Evolutionary conservation across 306 rosid species (phyloP).

Genomic region (Fragaria nilgerrensis): DNA sequence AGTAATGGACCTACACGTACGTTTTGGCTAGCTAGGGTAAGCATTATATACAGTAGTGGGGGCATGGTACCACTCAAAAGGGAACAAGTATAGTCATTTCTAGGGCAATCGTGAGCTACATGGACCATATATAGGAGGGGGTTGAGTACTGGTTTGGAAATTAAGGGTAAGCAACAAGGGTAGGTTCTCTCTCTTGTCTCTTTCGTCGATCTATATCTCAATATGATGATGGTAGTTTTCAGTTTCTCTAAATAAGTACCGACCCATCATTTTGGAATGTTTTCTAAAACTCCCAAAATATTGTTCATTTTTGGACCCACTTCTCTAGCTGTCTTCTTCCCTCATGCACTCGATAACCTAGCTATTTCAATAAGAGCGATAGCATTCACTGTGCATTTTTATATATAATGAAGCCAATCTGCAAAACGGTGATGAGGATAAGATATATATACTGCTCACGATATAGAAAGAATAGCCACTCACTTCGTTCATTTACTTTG

Average conservation of each 20-base stretch:
- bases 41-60: constrained; percentile 21
- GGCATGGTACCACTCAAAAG: constrained; percentile 26
- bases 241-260: constrained; percentile 14
- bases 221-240: constrained; percentile 4
- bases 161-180: background rate
- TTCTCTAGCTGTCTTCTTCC: background rate
- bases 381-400: background rate
- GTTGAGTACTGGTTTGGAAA: constrained; percentile 10
- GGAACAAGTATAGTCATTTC: constrained; percentile 42
- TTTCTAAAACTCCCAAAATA: background rate
- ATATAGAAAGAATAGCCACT: constrained; percentile 18
- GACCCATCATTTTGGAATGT: constrained; percentile 28
- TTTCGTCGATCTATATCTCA: background rate
- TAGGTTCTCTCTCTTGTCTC: constrained; percentile 11
- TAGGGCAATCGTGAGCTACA: constrained; percentile 28
- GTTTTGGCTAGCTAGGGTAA: constrained; percentile 6
- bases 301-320: background rate
- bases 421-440: constrained; percentile 17
- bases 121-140: background rate
- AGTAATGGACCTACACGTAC: constrained; percentile 25
- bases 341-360: background rate
- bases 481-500: constrained; percentile 16
- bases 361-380: background rate
- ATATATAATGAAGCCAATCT: constrained; percentile 31
- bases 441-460: constrained; percentile 25